Evolutionary conservation across 2,329 filamentous ascomycete species (phyloP).

Genomic region (Paracamarosporium sp.): DNA sequence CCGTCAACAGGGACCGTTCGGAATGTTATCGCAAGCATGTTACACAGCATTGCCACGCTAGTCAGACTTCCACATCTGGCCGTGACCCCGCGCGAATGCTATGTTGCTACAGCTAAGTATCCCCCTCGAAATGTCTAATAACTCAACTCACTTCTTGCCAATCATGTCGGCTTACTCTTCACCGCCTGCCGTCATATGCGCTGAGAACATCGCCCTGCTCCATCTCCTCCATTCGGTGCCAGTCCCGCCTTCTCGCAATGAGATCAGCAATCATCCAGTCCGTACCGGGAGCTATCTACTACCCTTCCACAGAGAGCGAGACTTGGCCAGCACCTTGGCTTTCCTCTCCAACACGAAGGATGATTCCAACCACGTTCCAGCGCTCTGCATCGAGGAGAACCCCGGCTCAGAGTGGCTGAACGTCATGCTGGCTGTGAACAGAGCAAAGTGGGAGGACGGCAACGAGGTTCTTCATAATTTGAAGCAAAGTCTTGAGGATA

Average conservation of each 20-base stretch:
- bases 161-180: neutral
- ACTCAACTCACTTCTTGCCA: neutral
- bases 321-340: constrained; percentile 8
- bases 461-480: constrained; percentile 1
- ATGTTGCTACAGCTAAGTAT: neutral
- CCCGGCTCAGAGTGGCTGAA: neutral
- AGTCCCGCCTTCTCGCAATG: constrained; percentile 2
- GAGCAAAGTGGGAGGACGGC: neutral
- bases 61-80: neutral
- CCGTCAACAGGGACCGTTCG: neutral
- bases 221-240: constrained; percentile 9
- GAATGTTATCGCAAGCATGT: neutral
- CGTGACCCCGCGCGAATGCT: neutral
- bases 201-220: constrained; percentile 11
- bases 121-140: neutral
- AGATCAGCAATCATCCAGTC: neutral
- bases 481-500: neutral
- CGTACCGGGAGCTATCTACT: constrained; percentile 3
- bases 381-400: constrained; percentile 13
- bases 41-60: neutral
- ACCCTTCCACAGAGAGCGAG: constrained; percentile 2
- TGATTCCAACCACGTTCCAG: constrained; percentile 13
- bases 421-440: constrained; percentile 14
- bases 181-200: constrained; percentile 1
- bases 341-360: constrained; percentile 11